Conservation (phyloP, 1,284 basidiomycete species). For the Microbotryum saponariae region DNA sequence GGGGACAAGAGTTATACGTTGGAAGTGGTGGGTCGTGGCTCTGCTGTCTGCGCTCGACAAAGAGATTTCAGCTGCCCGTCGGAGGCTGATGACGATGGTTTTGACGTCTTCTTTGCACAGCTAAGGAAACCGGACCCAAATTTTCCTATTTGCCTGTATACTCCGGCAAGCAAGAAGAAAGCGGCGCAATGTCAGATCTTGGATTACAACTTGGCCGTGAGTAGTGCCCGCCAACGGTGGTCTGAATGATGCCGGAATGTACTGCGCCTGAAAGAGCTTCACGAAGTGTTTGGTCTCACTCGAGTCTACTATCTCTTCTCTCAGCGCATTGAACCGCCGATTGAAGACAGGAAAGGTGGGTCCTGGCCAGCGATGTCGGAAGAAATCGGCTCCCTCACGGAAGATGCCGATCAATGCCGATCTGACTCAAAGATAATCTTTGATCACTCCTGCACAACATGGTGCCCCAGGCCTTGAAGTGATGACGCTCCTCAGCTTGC, state of each 20-base stretch:
- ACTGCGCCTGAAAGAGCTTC: too few species aligned
- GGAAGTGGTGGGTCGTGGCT: constrained; percentile 7
- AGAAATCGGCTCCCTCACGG: not conserved
- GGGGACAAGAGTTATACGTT: constrained; percentile 16
- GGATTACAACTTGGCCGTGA: constrained; percentile 24
- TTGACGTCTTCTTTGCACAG: not conserved
- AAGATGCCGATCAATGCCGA: not conserved
- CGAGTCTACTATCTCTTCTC: not conserved
- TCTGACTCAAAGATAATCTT: not conserved
- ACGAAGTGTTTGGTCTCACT: not conserved
- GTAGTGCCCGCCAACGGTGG: not conserved
- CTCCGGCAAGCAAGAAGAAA: constrained; percentile 10
- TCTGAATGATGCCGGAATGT: too few species aligned
- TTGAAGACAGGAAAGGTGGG: constrained; percentile 20
- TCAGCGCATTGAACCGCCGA: constrained; percentile 23
- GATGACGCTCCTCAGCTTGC: constrained; percentile 11
- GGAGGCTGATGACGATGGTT: not conserved
- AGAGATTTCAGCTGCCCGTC: too few species aligned
- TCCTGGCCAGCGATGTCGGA: too few species aligned
- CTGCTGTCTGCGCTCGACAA: not conserved
- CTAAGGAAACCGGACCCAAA: constrained; percentile 20
- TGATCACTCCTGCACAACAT: not conserved
- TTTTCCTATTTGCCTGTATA: constrained; percentile 10
- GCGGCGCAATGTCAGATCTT: constrained; percentile 15
- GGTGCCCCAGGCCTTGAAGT: constrained; percentile 17